These are phyloP conservation scores for Plectranthus barbatus DNA, from an alignment of 257 asterid genomes.

Conservation along the genomic window DNA sequence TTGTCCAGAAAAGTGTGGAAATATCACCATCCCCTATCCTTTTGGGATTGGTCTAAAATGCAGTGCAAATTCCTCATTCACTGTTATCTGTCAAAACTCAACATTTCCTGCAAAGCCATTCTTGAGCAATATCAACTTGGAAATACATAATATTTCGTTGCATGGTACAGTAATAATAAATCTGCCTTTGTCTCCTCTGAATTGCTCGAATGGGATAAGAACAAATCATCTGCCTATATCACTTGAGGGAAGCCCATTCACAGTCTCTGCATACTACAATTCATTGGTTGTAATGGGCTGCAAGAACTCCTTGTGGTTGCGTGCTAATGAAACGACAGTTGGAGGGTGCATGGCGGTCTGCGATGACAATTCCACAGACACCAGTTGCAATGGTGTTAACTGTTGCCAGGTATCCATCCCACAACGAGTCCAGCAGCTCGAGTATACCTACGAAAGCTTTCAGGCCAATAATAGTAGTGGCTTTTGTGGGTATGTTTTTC, in stretches of 20 bases:
- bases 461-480: neutral
- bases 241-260: conserved; percentile 16
- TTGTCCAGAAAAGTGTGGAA: conserved; percentile 29
- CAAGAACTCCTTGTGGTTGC: conserved; percentile 8
- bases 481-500: conserved; percentile 26
- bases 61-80: conserved; percentile 22
- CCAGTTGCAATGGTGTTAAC: conserved; percentile 23
- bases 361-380: neutral
- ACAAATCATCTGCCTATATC: neutral
- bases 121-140: conserved; percentile 20
- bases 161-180: conserved; percentile 2
- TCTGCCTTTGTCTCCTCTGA: conserved; percentile 15
- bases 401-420: conserved; percentile 26
- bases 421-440: neutral
- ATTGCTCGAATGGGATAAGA: conserved; percentile 5
- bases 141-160: neutral
- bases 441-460: neutral
- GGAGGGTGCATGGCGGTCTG: conserved; percentile 28
- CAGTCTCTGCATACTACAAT: conserved; percentile 12
- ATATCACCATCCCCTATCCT: conserved; percentile 31
- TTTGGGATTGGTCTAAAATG: conserved; percentile 31
- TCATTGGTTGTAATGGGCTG: conserved; percentile 19
- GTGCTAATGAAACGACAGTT: neutral
- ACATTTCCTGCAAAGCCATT: neutral
- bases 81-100: conserved; percentile 22